Evolutionary conservation across 148 eudicot species (phyloP), one percentile per base, ranked within the genome.

Genomic region (Nepenthes mirabilis): DNA sequence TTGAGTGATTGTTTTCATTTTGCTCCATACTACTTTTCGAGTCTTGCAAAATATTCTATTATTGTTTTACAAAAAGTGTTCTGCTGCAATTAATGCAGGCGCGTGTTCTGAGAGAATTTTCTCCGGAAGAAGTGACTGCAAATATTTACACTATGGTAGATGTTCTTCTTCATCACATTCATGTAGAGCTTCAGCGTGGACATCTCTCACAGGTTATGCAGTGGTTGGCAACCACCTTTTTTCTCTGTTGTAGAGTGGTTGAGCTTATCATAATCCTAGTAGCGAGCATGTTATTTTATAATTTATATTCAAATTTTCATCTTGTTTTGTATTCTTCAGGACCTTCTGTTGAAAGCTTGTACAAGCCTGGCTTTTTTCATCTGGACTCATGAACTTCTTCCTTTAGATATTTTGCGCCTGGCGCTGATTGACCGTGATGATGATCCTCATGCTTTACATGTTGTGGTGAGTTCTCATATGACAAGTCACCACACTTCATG

Each of bases 341-440:
- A 89, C 68, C 91, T 89, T 64, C 80, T 89, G 66, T 45, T 79
- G 54, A 93, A 93, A 81, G 86, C 87, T 65, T 80, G 84, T 62
- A 67, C 87, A 47, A 89, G 89, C 65, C 73, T 93, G 64, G 83
- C 83, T 47, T 86, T 77, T 71, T 86, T 93, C 67, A 80, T 93
- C 58, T 93, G 95, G 96, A 93, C 74, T 45, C 88, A 84, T 67
- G 99, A 93, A 68, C 78, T 89, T 69, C 83, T 93, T 74, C 99
- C 99, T 60, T 76, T 93, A 83, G 99, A 93, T 73, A 88, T 88
- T 60, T 72, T 93, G 72, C 82, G 88, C 74, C 75, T 93, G 34
- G 96, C 99, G 61, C 80, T 93, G 62, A 86, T 82, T 68, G 99
- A 93, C 63, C 91, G 99, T n/a, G 99, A 93, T 67, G 99, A 93